Percentiles rank a stretch among this genome's conserved stretches.
These are phyloP conservation scores for Termitomyces eurrhizus DNA, from an alignment of 768 basidiomycete species.

Conservation along the genomic window DNA sequence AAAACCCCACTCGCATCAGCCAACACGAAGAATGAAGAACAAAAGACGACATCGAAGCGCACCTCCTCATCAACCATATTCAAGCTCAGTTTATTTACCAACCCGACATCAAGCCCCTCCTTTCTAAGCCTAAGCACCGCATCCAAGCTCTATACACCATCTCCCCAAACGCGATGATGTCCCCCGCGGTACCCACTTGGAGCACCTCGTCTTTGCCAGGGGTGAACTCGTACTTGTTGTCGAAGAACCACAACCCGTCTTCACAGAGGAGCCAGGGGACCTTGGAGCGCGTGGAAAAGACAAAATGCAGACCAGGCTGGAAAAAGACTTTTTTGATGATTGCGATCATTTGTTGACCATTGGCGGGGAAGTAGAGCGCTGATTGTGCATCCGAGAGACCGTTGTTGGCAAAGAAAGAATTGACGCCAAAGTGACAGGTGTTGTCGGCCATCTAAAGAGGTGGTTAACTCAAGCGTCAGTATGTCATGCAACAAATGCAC, in stretches of 20 bases:
- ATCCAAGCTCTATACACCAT: conserved; percentile 83
- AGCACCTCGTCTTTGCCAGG: conserved; percentile 86
- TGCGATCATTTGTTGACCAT: too few relatives aligned
- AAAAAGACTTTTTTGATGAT: too few relatives aligned
- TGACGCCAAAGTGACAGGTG: too few relatives aligned
- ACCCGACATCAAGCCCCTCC: too few relatives aligned
- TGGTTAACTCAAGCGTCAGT: too few relatives aligned
- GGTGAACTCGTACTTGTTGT: conserved; percentile 63
- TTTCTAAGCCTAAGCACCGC: too few relatives aligned
- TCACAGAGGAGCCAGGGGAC: conserved; percentile 82
- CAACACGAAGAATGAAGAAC: neutral
- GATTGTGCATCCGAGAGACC: too few relatives aligned
- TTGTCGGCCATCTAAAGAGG: too few relatives aligned
- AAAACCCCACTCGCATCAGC: neutral
- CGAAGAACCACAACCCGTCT: conserved; percentile 45
- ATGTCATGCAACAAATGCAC: too few relatives aligned
- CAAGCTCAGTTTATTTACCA: conserved; percentile 84
- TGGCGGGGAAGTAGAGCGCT: too few relatives aligned
- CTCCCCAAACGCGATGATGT: conserved; percentile 86
- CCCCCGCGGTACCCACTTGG: conserved; percentile 72
- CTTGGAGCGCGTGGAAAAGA: conserved; percentile 89
- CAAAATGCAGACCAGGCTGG: too few relatives aligned
- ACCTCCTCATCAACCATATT: conserved; percentile 84
- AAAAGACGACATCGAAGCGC: conserved; percentile 5
- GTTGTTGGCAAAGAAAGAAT: too few relatives aligned